Conservation (phyloP, 345 rosid species). For the Noccaea caerulescens region DNA sequence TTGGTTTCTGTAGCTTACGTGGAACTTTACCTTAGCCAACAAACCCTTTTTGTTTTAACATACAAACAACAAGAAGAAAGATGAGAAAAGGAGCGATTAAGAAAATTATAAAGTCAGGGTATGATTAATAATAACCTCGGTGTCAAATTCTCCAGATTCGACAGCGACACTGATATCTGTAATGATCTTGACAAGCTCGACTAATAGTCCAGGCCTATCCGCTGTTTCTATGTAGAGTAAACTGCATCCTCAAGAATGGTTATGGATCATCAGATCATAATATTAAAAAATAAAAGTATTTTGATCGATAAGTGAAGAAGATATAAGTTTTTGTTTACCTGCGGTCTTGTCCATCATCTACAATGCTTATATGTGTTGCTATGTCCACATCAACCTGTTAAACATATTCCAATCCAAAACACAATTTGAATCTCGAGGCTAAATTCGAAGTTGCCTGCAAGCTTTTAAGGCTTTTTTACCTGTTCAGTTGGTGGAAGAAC, state of each 20-base stretch:
- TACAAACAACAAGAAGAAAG: constrained; percentile 11
- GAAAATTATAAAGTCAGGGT: not conserved
- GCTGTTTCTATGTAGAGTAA: constrained; percentile 87
- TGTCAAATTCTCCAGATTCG: constrained; percentile 96
- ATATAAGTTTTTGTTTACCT: constrained; percentile 55
- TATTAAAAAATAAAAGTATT: not conserved
- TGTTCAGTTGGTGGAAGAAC: constrained; percentile 68
- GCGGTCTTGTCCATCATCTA: constrained; percentile 77
- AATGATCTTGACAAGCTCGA: constrained; percentile 82
- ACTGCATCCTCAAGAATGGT: constrained; percentile 50
- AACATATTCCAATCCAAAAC: constrained; percentile 21
- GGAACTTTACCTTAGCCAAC: constrained; percentile 95
- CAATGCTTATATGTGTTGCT: constrained; percentile 69
- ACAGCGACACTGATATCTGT: constrained; percentile 79
- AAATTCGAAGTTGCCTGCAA: not conserved
- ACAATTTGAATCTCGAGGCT: not conserved
- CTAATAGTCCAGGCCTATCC: constrained; percentile 94
- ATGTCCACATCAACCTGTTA: constrained; percentile 92
- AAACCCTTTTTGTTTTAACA: constrained; percentile 56
- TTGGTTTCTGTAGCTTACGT: constrained; percentile 84
- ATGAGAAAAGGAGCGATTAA: not conserved
- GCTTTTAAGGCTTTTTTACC: constrained; percentile 42
- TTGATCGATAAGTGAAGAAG: constrained; percentile 5
- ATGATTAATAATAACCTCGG: constrained; percentile 60
- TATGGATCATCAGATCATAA: constrained; percentile 6